Conservation (phyloP, 371 early-diverging fungal genomes). For the Nematocida major region DNA sequence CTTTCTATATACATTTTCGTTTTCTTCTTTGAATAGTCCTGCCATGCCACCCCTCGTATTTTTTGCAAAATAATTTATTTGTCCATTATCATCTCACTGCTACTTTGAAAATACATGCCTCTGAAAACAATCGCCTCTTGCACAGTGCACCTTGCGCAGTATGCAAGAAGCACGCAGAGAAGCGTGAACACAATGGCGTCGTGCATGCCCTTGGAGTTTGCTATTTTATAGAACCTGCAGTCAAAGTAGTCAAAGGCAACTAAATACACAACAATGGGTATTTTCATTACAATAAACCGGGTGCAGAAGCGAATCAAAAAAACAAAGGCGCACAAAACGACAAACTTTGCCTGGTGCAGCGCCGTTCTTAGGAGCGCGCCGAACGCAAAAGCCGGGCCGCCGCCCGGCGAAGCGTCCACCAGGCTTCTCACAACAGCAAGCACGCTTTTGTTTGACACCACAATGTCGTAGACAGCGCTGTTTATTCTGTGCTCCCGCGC, state of each 20-base stretch:
- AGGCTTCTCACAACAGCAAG: neutral
- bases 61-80: slow-evolving; percentile 47
- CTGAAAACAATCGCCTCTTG: slow-evolving; percentile 13
- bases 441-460: slow-evolving; percentile 10
- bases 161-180: slow-evolving; percentile 14
- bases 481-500: neutral
- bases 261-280: slow-evolving; percentile 20
- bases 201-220: slow-evolving; percentile 1
- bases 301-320: neutral
- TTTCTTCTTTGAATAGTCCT: neutral
- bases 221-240: neutral
- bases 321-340: neutral
- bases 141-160: neutral
- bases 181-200: slow-evolving; percentile 1
- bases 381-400: too few relatives aligned
- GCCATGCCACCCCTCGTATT: slow-evolving; percentile 9
- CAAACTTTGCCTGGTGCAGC: neutral
- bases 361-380: neutral
- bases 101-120: neutral
- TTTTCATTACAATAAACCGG: slow-evolving; percentile 7
- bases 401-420: neutral
- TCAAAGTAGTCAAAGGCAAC: slow-evolving; percentile 39
- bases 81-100: neutral
- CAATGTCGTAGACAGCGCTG: neutral
- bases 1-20: slow-evolving; percentile 3